These are phyloP conservation scores for Aeminium ludgeri DNA, from an alignment of 495 filamentous ascomycete genomes.

Conservation along the genomic window DNA sequence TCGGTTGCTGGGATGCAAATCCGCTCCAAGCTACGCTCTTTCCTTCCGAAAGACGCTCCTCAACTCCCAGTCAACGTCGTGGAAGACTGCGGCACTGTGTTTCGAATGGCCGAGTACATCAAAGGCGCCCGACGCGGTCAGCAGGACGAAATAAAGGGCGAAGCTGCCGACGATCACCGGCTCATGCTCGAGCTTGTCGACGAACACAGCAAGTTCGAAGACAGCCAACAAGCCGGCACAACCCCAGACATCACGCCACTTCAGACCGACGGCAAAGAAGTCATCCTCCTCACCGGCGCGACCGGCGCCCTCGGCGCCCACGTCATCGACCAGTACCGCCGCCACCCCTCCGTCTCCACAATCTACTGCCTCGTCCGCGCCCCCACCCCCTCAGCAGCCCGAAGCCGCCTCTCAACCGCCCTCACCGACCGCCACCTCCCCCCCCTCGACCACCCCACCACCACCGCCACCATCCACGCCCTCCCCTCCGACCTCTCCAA, in stretches of 20 bases:
- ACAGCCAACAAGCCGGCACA: no score
- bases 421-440: slow-evolving; percentile 20
- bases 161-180: slow-evolving; percentile 4
- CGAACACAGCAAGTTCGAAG: slow-evolving; percentile 23
- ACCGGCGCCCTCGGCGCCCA: slow-evolving; percentile 46
- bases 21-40: slow-evolving; percentile 27
- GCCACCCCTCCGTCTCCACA: slow-evolving; percentile 20
- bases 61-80: slow-evolving; percentile 28
- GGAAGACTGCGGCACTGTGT: slow-evolving; percentile 33
- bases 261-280: slow-evolving; percentile 3
- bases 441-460: slow-evolving; percentile 8
- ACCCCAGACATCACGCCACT: no score
- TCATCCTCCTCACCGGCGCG: slow-evolving; percentile 37
- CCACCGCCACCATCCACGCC: no score
- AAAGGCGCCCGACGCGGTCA: slow-evolving; percentile 9
- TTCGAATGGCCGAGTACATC: slow-evolving; percentile 17
- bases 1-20: slow-evolving; percentile 37
- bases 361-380: slow-evolving; percentile 44
- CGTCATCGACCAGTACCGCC: slow-evolving; percentile 32
- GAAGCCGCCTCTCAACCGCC: slow-evolving; percentile 32
- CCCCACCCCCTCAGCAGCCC: slow-evolving; percentile 29
- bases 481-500: slow-evolving; percentile 12
- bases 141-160: background rate
- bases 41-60: slow-evolving; percentile 26
- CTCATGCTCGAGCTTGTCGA: slow-evolving; percentile 25